Base-by-base conservation (phyloP, 345 rosid species). In the Pugionium cornutum region DNA sequence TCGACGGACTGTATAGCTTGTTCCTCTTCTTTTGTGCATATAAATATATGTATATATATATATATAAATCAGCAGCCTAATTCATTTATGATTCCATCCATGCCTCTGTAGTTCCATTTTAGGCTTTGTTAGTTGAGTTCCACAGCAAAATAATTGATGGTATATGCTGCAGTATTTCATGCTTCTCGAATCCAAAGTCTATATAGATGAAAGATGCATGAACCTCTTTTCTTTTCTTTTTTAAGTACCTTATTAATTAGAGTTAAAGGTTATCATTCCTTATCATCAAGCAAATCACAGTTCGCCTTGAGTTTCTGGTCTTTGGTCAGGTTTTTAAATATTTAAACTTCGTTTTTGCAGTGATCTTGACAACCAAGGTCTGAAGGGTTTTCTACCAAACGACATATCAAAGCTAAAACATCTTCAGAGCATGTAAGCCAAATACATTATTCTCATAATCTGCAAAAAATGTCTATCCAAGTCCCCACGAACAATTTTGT, bases 341-440 rank as follows among this genome's bases (percentile, higher is more conserved):
- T 26, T 36, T 45, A 41, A 27, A 18, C 31, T 51, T 53, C n/a
- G 26, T 73, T 71, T 45, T 6, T 34, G 69, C 83, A 95, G 99
- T 69, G 89, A 72, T 69, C 96, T 95, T 74, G 86, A 77, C 79
- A 95, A 79, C 74, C 98, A 95, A 77, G 98, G 89, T 56, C 77
- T 91, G 69, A 83, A 83, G 78, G 98, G 99, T 65, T 84, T 67
- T 79, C 71, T 95, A 78, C 94, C 94, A 26, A 75, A 66, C 36
- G 95, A 81, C 75, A 81, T 95, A 66, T 87, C 91, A 59, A 79
- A 73, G 60, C 81, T 95, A 45, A 79, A 41, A 50, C 87, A 86
- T 79, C 89, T 95, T 46, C 97, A 81, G 71, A 89, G 80, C 89
- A 78, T 95, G 99, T 89, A 83, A 89, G 94, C 52, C 71, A 18